Base-by-base conservation (phyloP, 495 filamentous ascomycete species). In the Penicillium riverlandense region DNA sequence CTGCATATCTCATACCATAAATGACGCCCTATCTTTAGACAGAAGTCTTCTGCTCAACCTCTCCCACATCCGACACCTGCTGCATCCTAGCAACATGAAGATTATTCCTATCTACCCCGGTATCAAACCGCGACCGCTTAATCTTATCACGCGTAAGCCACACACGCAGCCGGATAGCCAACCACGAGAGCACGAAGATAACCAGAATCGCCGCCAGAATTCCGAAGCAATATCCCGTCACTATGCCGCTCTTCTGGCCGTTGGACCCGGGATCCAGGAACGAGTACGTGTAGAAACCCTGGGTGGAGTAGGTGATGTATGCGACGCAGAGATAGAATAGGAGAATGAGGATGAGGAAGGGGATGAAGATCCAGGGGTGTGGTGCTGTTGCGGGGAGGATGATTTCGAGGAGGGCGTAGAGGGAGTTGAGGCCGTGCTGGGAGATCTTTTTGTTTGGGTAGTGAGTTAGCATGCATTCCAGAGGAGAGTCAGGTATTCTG, bases 371-470 rank as follows among this genome's bases (percentile, higher is more conserved):
- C 37, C 57, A 54, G 2, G 62, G 67, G 27, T 82, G 81, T 1
- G 77, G 73, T 1, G 77, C 73, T 6, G 68, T 64, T 4, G 80
- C 78, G 2, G 86, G 65, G 22, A 92, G 49, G 34, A 83, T 9
- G 50, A 91, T 74, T 66, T 95, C 88, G 49, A 88, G 69, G 14
- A 86, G 54, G 2, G 83, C 85, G 57, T 83, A 90, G 30, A 75
- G 47, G 39, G 72, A 75, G 68, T 92, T 92, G 13, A 95, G 65
- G 33, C 63, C 76, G 61, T 95, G 88, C 57, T 83, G 72, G 42
- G 84, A 86, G 55, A 87, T 67, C 76, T 79, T 41, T 15, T 11
- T 11, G 39, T 47, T 22, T 22, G 22, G 22, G 4, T 22, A 22
- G 22, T 2, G 22, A 6, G 22, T 22, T 22, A 22, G 22, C 22